Evolutionary conservation across 75 land plant genomes (phyloP).

Genomic region (Pseudotsuga menziesii): DNA sequence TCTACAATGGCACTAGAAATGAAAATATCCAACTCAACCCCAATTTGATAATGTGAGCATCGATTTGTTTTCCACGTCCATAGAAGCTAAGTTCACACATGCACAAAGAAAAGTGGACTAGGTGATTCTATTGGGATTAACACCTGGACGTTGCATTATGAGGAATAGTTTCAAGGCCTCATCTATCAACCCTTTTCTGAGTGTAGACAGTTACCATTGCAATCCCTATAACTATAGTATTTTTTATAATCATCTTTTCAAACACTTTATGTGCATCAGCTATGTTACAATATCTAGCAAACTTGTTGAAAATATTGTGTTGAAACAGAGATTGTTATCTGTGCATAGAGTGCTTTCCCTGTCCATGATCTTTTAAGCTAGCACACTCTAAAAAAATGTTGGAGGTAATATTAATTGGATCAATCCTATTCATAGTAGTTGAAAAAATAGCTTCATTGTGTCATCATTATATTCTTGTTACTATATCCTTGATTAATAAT

Average conservation of each 20-base stretch:
- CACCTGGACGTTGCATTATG: background rate
- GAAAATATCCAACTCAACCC: background rate
- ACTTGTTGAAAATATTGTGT: slow-evolving; percentile 12
- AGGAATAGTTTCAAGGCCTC: slow-evolving; percentile 1
- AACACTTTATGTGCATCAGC: slow-evolving; percentile 15
- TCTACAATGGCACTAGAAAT: background rate
- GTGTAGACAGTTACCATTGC: background rate
- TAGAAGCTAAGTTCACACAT: slow-evolving; percentile 1
- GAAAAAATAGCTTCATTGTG: background rate
- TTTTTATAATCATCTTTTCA: background rate
- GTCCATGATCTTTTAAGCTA: background rate
- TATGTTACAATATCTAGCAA: slow-evolving; percentile 11
- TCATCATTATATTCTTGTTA: slow-evolving; percentile 13
- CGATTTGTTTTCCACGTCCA: background rate
- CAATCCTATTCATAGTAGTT: background rate
- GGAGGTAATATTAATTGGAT: background rate
- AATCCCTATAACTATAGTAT: slow-evolving; percentile 13
- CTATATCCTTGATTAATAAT: slow-evolving; percentile 26
- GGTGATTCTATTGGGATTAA: background rate
- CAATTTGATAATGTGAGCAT: background rate
- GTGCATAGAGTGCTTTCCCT: slow-evolving; percentile 1
- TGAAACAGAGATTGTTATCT: slow-evolving; percentile 7
- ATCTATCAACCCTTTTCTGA: background rate
- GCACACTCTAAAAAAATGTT: slow-evolving; percentile 7
- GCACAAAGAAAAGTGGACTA: slow-evolving; percentile 1